Conservation (phyloP, 192 early-diverging fungal genomes). For the Geranomyces variabilis region DNA sequence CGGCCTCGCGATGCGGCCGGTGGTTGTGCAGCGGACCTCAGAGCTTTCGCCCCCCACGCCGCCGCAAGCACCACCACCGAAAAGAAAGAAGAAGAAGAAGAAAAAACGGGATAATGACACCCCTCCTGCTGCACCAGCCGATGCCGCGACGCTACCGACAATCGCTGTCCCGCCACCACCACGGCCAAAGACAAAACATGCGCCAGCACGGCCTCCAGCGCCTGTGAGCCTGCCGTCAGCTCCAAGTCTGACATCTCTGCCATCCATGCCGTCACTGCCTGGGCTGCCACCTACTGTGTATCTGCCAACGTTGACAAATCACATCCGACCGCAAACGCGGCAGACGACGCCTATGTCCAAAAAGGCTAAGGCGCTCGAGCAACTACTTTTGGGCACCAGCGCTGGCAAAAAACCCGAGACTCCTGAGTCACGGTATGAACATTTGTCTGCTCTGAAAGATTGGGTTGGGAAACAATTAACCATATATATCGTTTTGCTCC, state of each 20-base stretch:
- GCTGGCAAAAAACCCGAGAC: not conserved
- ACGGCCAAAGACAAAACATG: not conserved
- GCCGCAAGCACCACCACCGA: not conserved
- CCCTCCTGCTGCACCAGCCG: not conserved
- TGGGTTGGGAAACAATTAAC: not conserved
- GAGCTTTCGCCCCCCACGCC: not conserved
- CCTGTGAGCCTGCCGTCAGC: not conserved
- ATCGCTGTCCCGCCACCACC: not conserved
- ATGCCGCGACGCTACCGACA: not conserved
- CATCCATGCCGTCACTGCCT: not conserved
- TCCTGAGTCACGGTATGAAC: not conserved
- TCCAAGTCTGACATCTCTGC: not conserved
- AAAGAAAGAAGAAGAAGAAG: conserved; percentile 12
- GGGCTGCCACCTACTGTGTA: conserved; percentile 4
- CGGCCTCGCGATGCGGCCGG: not conserved
- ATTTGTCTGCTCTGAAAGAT: not conserved
- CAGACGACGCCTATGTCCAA: conserved; percentile 3
- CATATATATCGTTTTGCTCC: no score
- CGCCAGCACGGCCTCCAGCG: not conserved
- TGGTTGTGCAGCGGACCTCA: not conserved
- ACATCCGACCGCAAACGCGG: conserved; percentile 10
- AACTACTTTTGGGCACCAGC: not conserved
- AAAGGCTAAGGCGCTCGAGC: conserved; percentile 3
- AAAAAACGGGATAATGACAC: not conserved
- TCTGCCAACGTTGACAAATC: conserved; percentile 8